Evolutionary conservation across 2,329 filamentous ascomycete genomes (phyloP).

Genomic region (Clarireedia sp.): DNA sequence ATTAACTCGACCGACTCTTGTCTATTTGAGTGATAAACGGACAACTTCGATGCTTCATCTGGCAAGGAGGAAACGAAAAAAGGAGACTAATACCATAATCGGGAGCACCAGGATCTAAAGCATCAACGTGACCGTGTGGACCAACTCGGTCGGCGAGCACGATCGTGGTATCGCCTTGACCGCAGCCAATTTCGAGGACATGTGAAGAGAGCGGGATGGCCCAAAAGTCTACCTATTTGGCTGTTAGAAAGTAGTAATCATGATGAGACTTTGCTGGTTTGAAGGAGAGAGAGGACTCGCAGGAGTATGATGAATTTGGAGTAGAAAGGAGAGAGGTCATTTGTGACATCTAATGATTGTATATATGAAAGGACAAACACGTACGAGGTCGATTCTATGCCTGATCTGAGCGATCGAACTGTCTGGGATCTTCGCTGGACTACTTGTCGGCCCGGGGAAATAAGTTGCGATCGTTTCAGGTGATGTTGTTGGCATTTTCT

Average conservation of each 20-base stretch:
- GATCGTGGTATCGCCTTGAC: conserved; percentile 49
- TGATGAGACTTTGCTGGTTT: no score
- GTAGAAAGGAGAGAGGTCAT: no score
- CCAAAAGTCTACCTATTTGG: conserved; percentile 28
- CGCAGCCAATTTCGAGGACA: conserved; percentile 51
- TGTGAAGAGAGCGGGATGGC: conserved; percentile 32
- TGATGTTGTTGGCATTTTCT: not conserved
- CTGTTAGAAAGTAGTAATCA: no score
- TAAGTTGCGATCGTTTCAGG: conserved; percentile 10
- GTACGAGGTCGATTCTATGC: conserved; percentile 27
- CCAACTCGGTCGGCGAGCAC: conserved; percentile 43
- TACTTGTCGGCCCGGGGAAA: conserved; percentile 10
- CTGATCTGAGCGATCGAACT: conserved; percentile 23
- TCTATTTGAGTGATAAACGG: not conserved
- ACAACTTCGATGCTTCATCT: not conserved
- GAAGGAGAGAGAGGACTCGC: no score
- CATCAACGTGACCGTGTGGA: conserved; percentile 38
- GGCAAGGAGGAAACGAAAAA: not conserved
- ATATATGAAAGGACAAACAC: not conserved
- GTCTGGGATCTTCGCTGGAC: not conserved
- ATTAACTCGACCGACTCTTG: not conserved
- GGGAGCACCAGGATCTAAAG: conserved; percentile 43
- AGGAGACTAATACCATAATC: conserved; percentile 35
- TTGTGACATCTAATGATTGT: no score
- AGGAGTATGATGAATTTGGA: no score